Conservation (phyloP, 2,329 filamentous ascomycete species). For the Fusarium sp. region DNA sequence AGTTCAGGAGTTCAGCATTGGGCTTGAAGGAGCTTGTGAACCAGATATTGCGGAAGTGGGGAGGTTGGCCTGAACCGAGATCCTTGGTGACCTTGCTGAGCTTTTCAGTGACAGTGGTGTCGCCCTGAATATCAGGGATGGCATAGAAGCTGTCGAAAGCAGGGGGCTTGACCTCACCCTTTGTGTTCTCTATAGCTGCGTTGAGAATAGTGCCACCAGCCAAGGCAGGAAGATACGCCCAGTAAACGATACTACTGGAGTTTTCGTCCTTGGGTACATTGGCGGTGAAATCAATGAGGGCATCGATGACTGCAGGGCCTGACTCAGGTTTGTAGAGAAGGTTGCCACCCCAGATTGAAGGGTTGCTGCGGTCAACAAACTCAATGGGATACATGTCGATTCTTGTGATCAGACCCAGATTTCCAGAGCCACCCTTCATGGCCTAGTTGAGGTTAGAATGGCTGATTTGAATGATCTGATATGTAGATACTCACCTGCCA, state of each 20-base stretch:
- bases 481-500: slow-evolving; percentile 45
- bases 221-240: slow-evolving; percentile 46
- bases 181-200: slow-evolving; percentile 47
- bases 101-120: slow-evolving; percentile 43
- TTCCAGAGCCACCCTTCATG: slow-evolving; percentile 59
- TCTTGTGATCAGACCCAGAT: slow-evolving; percentile 55
- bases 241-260: slow-evolving; percentile 48
- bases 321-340: slow-evolving; percentile 40
- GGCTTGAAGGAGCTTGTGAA: slow-evolving; percentile 51
- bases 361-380: slow-evolving; percentile 39
- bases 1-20: slow-evolving; percentile 48
- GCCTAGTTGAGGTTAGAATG: slow-evolving; percentile 40
- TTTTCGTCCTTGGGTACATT: slow-evolving; percentile 47
- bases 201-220: slow-evolving; percentile 47
- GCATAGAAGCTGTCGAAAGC: slow-evolving; percentile 47
- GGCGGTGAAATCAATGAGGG: slow-evolving; percentile 47
- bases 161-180: slow-evolving; percentile 40
- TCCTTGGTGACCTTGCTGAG: slow-evolving; percentile 47
- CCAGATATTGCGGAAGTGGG: slow-evolving; percentile 49
- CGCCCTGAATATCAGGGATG: slow-evolving; percentile 36
- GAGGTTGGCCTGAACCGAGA: slow-evolving; percentile 44
- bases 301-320: slow-evolving; percentile 41
- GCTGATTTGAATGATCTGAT: fast-evolving
- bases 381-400: slow-evolving; percentile 48
- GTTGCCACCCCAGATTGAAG: slow-evolving; percentile 48